A percentile compares a stretch with the other conserved stretches of the same genome.
Evolutionary conservation across 2,329 filamentous ascomycete species (phyloP).

Genomic region (Fusarium sp.): DNA sequence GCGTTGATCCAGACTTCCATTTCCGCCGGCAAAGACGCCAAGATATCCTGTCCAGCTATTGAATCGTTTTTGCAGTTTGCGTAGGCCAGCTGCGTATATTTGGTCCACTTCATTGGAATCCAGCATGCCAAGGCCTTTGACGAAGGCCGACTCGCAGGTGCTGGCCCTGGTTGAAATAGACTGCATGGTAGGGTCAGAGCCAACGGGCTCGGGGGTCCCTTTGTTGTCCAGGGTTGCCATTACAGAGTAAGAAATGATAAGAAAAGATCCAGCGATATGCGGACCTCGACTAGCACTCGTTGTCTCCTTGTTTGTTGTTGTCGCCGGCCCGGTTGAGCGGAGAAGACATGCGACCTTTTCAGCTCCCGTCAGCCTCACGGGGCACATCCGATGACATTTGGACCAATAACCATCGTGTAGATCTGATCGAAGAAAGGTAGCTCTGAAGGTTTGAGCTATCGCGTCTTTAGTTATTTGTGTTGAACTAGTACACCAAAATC

Average conservation of each 20-base stretch:
- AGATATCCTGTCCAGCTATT: background rate
- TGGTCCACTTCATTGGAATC: background rate
- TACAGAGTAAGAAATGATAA: background rate
- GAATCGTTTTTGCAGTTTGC: background rate
- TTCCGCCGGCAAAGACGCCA: background rate
- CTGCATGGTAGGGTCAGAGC: background rate
- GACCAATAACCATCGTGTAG: background rate
- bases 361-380: background rate
- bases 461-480: background rate
- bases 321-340: background rate
- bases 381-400: background rate
- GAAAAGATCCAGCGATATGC: background rate
- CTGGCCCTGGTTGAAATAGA: background rate
- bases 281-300: background rate
- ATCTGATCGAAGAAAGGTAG: background rate
- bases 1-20: background rate
- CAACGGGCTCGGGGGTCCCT: background rate
- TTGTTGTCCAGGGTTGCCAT: background rate
- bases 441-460: background rate
- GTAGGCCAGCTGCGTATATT: background rate
- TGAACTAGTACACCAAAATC: background rate
- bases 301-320: background rate
- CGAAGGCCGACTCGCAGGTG: background rate
- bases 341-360: background rate
- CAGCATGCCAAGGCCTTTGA: background rate